A percentile compares a stretch with the other conserved stretches of the same genome.
These are phyloP conservation scores for Solidago caesia DNA, from an alignment of 129 eudicot species.

Conservation along the genomic window DNA sequence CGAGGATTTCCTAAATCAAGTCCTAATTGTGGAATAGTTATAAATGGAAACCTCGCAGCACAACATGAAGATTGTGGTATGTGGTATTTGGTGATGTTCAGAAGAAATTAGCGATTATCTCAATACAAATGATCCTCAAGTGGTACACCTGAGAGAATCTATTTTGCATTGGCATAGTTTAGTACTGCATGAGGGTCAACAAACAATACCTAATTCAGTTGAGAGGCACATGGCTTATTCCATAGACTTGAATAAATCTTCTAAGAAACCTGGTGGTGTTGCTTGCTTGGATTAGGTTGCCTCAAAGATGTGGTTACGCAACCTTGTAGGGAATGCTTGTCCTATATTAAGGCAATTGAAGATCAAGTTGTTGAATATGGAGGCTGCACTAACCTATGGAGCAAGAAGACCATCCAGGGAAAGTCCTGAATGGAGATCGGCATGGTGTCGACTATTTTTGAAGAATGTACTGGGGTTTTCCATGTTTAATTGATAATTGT, in stretches of 20 bases:
- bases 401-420: slow-evolving; percentile 23
- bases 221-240: slow-evolving; percentile 6
- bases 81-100: slow-evolving; percentile 39
- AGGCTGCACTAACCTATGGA: slow-evolving; percentile 61
- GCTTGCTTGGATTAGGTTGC: slow-evolving; percentile 43
- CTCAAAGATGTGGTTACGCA: not conserved
- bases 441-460: slow-evolving; percentile 13
- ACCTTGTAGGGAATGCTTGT: not conserved
- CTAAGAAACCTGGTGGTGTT: too few relatives aligned
- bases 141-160: slow-evolving; percentile 35
- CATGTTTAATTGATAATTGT: too few relatives aligned
- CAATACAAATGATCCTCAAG: slow-evolving; percentile 22
- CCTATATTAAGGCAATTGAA: slow-evolving; percentile 41
- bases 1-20: slow-evolving; percentile 45
- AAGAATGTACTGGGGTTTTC: too few relatives aligned
- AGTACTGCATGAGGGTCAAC: slow-evolving; percentile 12
- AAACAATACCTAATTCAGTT: not conserved
- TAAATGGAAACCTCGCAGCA: not conserved
- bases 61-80: not conserved
- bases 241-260: not conserved
- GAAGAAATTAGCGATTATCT: slow-evolving; percentile 35
- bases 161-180: slow-evolving; percentile 35
- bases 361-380: slow-evolving; percentile 62
- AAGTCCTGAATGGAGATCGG: slow-evolving; percentile 22
- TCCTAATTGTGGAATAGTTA: slow-evolving; percentile 24